A percentile compares a stretch with the other conserved stretches of the same genome.
Evolutionary conservation across 2,329 filamentous ascomycete species (phyloP).

Genomic region (Neonectria magnoliae): DNA sequence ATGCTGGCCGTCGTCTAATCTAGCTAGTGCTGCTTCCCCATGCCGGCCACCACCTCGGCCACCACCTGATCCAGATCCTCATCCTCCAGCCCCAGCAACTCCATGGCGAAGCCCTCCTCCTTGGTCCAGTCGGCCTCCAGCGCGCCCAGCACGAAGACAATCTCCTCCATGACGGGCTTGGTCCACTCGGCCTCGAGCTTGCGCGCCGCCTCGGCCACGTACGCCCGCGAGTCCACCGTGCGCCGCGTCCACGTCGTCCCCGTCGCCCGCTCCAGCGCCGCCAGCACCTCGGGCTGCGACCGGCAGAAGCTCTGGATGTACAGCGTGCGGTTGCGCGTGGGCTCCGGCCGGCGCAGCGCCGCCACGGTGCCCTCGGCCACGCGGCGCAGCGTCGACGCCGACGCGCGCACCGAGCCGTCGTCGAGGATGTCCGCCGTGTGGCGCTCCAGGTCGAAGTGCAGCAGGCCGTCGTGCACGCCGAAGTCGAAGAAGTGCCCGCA

Average conservation of each 20-base stretch:
- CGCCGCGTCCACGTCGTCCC: constrained; percentile 51
- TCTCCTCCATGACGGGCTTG: constrained; percentile 52
- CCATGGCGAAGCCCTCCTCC: constrained; percentile 58
- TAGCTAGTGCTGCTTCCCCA: constrained; percentile 21
- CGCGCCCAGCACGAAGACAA: constrained; percentile 60
- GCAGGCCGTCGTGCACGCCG: constrained; percentile 50
- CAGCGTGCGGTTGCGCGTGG: constrained; percentile 62
- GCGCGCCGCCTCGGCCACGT: constrained; percentile 50
- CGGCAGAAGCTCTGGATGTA: constrained; percentile 58
- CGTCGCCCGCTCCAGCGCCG: constrained; percentile 60
- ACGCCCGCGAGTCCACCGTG: constrained; percentile 51
- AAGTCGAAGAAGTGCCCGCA: constrained; percentile 62
- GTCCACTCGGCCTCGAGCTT: constrained; percentile 51
- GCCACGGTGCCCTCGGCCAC: constrained; percentile 61
- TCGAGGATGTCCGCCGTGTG: constrained; percentile 59
- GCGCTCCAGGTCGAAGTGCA: constrained; percentile 56
- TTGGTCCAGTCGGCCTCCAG: constrained; percentile 60
- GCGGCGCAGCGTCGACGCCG: constrained; percentile 58
- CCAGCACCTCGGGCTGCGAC: constrained; percentile 59
- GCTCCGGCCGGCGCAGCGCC: constrained; percentile 58
- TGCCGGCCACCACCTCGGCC: constrained; percentile 44
- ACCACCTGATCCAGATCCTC: constrained; percentile 58
- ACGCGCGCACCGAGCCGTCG: constrained; percentile 60
- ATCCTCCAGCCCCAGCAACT: constrained; percentile 56
- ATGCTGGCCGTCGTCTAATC: not conserved